These are phyloP conservation scores for Fusarium haematococcum DNA, from an alignment of 2,329 filamentous ascomycete genomes.

Conservation along the genomic window DNA sequence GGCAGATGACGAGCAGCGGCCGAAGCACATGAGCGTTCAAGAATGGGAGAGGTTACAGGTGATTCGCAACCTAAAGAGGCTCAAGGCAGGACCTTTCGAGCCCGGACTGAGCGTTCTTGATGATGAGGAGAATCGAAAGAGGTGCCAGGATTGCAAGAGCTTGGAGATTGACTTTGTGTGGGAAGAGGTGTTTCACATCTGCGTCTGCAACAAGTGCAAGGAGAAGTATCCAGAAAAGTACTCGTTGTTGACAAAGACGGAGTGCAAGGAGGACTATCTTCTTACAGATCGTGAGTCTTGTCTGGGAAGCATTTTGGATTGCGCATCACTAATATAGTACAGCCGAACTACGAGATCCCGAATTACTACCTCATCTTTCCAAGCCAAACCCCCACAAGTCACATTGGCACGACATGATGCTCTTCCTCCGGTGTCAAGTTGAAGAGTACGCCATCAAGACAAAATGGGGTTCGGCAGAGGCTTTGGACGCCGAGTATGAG, in stretches of 20 bases:
- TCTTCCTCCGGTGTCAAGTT: constrained; percentile 92
- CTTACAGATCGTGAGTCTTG: constrained; percentile 82
- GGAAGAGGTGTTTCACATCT: constrained; percentile 83
- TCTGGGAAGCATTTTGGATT: background rate
- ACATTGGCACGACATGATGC: constrained; percentile 99
- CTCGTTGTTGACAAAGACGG: constrained; percentile 94
- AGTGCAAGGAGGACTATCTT: constrained; percentile 94
- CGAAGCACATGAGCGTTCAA: constrained; percentile 86
- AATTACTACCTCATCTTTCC: constrained; percentile 87
- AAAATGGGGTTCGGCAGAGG: constrained; percentile 92
- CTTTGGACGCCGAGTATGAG: constrained; percentile 89
- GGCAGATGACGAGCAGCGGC: constrained; percentile 68
- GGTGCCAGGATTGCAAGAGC: constrained; percentile 84
- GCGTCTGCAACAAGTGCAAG: constrained; percentile 86
- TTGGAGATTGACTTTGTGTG: constrained; percentile 96
- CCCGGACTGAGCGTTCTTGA: constrained; percentile 83
- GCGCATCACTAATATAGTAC: constrained; percentile 10
- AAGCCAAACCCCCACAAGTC: constrained; percentile 95
- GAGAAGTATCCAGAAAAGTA: constrained; percentile 93
- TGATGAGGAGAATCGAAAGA: constrained; percentile 73
- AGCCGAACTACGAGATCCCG: constrained; percentile 91
- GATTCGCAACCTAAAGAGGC: constrained; percentile 76
- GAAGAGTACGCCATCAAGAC: constrained; percentile 90
- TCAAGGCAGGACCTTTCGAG: constrained; percentile 86
- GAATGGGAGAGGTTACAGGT: constrained; percentile 92